These are phyloP conservation scores for Neocallimastix lanati DNA, from an alignment of 192 early-diverging fungal genomes.

Conservation along the genomic window DNA sequence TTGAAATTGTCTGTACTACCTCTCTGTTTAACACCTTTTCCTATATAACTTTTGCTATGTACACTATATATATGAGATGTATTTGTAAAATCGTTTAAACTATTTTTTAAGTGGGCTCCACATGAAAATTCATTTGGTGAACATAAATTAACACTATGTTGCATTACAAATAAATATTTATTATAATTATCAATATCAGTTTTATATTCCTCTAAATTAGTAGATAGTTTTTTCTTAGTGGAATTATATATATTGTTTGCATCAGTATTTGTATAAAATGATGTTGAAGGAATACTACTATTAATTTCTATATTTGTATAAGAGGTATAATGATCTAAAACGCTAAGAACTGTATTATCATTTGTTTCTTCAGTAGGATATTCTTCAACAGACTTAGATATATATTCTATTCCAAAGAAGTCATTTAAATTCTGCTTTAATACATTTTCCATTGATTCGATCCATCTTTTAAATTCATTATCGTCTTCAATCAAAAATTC, in stretches of 20 bases:
- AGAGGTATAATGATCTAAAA: background rate
- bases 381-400: background rate
- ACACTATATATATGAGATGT: background rate
- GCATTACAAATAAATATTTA: background rate
- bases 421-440: background rate
- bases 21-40: background rate
- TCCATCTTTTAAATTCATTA: background rate
- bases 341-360: background rate
- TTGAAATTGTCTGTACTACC: background rate
- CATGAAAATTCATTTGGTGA: background rate
- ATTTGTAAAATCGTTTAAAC: background rate
- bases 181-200: background rate
- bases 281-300: background rate
- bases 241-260: background rate
- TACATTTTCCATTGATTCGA: background rate
- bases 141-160: background rate
- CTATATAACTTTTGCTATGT: background rate
- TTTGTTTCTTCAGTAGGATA: background rate
- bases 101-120: background rate
- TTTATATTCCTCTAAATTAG: background rate
- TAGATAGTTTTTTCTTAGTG: background rate
- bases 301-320: background rate
- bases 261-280: background rate
- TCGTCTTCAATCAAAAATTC: background rate
- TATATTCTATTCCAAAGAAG: background rate